phyloP scores from a whole-genome alignment of 2,329 filamentous ascomycete species.

The Zymoseptoria passerinii region DNA sequence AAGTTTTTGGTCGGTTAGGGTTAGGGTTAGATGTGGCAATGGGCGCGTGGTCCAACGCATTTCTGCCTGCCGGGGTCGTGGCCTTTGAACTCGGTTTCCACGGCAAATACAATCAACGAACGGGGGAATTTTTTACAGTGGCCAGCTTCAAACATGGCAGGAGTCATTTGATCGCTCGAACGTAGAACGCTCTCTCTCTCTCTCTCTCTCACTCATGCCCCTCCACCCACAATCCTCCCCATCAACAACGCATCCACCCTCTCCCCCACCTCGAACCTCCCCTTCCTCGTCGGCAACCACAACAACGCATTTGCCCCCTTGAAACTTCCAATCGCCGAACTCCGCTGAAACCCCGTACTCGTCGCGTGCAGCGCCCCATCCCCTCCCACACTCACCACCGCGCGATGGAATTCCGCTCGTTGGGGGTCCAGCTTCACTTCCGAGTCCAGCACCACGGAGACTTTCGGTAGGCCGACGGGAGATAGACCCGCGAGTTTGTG shows the following conservation, averaged over 20 bases:
- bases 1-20: no score
- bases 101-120: no score
- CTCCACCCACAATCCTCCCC: constrained; percentile 40
- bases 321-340: constrained; percentile 80
- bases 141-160: no score
- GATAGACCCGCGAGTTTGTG: constrained; percentile 65
- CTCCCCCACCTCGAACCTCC: constrained; percentile 58
- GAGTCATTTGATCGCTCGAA: no score
- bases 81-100: no score
- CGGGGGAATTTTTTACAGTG: no score
- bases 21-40: no score
- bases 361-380: constrained; percentile 64
- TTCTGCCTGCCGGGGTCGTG: no score
- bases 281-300: constrained; percentile 59
- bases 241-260: constrained; percentile 74
- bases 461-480: constrained; percentile 60
- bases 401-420: constrained; percentile 86
- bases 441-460: constrained; percentile 63
- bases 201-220: background rate
- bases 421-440: constrained; percentile 66
- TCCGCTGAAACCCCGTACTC: constrained; percentile 85
- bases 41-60: no score
- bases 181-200: no score
- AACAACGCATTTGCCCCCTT: constrained; percentile 81
- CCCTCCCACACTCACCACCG: constrained; percentile 52